Percentiles rank a stretch among this genome's conserved stretches.
Evolutionary conservation across 805 yeast genomes (phyloP).

Genomic region (Myxozyma udenii): DNA sequence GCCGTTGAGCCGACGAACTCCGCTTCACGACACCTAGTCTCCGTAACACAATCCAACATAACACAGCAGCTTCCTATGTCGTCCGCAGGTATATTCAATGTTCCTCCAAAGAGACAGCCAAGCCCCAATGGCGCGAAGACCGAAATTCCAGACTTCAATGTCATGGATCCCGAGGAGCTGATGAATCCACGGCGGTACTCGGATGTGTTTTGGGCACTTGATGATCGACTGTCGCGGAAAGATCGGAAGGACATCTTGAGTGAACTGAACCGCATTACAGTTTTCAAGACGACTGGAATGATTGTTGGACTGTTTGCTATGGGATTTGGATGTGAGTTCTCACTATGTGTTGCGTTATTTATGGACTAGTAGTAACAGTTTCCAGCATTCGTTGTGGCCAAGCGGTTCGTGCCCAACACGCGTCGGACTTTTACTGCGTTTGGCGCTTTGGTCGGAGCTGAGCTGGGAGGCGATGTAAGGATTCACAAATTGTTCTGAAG

Average conservation of each 20-base stretch:
- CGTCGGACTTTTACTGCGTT: slow-evolving; percentile 15
- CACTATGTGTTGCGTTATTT: not conserved
- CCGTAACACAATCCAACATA: too few relatives aligned
- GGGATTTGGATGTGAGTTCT: slow-evolving; percentile 5
- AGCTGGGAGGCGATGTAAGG: slow-evolving; percentile 15
- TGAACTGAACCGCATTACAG: slow-evolving; percentile 11
- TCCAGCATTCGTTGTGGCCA: slow-evolving; percentile 4
- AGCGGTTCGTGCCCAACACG: slow-evolving; percentile 8
- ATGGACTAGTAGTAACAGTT: too few relatives aligned
- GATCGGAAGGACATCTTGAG: slow-evolving; percentile 21
- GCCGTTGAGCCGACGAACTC: too few relatives aligned
- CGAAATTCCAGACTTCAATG: too few relatives aligned
- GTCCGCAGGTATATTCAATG: too few relatives aligned
- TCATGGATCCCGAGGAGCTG: too few relatives aligned
- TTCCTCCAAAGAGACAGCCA: slow-evolving; percentile 23
- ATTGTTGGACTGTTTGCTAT: slow-evolving; percentile 3
- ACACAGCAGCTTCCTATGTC: too few relatives aligned
- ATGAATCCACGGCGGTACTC: slow-evolving; percentile 13
- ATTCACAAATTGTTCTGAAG: too few relatives aligned
- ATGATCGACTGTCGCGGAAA: slow-evolving; percentile 10
- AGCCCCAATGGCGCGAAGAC: too few relatives aligned
- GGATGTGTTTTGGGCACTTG: slow-evolving; percentile 25
- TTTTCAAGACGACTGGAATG: slow-evolving; percentile 16
- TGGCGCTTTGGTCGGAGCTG: slow-evolving; percentile 13
- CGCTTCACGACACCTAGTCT: too few relatives aligned